Conservation (phyloP, 768 basidiomycete genomes). For the Cyclocybe cylindracea region DNA sequence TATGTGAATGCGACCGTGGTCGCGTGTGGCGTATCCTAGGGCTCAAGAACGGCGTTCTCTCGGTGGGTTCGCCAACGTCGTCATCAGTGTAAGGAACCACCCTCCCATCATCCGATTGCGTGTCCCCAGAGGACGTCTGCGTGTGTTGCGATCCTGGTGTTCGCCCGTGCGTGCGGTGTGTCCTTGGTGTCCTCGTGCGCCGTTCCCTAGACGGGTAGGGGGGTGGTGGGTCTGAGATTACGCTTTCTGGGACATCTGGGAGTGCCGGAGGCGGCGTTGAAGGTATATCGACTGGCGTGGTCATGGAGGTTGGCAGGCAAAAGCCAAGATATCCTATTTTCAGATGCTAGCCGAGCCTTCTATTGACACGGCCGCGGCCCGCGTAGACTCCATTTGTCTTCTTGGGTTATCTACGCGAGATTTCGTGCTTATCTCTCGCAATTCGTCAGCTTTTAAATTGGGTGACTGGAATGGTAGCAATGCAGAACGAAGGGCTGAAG, state of each 20-base stretch:
- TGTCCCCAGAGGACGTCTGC: conserved; percentile 33
- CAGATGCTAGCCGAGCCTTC: neutral
- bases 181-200: conserved; percentile 32
- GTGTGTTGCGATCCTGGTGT: conserved; percentile 24
- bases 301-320: conserved; percentile 13
- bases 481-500: too few relatives aligned
- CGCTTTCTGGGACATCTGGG: conserved; percentile 11
- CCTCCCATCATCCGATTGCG: conserved; percentile 32
- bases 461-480: too few relatives aligned
- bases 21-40: conserved; percentile 30
- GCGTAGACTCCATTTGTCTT: too few relatives aligned
- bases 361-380: too few relatives aligned
- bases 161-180: conserved; percentile 9
- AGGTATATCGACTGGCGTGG: conserved; percentile 10
- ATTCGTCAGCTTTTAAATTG: too few relatives aligned
- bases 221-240: conserved; percentile 60
- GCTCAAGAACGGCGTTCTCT: conserved; percentile 50
- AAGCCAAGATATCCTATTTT: neutral
- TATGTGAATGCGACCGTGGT: conserved; percentile 57
- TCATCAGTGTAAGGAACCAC: conserved; percentile 26
- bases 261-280: conserved; percentile 11
- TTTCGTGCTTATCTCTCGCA: too few relatives aligned
- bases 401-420: too few relatives aligned
- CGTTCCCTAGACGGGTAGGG: conserved; percentile 62
- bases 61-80: conserved; percentile 36